Evolutionary conservation across 371 early-diverging fungal species (phyloP).

Genomic region (Mucor irregularis): DNA sequence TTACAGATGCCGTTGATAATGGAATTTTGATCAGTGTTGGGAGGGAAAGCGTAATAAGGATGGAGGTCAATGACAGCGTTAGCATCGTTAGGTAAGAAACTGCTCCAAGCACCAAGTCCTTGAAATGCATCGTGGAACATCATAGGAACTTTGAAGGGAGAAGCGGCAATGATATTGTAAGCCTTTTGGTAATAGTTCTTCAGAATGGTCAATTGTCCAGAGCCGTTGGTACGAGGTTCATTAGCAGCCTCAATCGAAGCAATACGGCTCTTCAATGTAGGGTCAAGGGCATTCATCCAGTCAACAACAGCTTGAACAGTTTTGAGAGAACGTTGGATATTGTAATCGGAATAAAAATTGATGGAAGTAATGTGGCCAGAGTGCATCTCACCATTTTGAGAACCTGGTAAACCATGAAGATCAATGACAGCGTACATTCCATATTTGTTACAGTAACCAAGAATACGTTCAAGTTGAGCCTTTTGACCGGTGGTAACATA

Average conservation of each 20-base stretch:
- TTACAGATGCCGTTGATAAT: slow-evolving; percentile 23
- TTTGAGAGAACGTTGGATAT: slow-evolving; percentile 24
- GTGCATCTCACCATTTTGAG: slow-evolving; percentile 58
- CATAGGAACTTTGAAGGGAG: slow-evolving; percentile 31
- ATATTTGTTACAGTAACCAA: slow-evolving; percentile 52
- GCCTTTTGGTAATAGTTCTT: slow-evolving; percentile 25
- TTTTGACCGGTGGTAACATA: slow-evolving; percentile 50
- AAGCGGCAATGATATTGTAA: slow-evolving; percentile 19
- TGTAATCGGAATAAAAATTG: slow-evolving; percentile 23
- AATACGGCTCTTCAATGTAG: slow-evolving; percentile 14
- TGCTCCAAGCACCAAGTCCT: slow-evolving; percentile 24
- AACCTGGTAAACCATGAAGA: slow-evolving; percentile 64
- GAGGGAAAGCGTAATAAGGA: slow-evolving; percentile 37
- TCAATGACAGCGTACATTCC: slow-evolving; percentile 63
- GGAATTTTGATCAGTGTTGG: background rate
- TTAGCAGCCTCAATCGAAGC: slow-evolving; percentile 30
- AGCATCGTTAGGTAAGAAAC: slow-evolving; percentile 27
- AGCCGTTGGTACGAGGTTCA: slow-evolving; percentile 19
- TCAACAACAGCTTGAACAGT: slow-evolving; percentile 30
- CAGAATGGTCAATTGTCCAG: slow-evolving; percentile 6
- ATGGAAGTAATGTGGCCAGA: slow-evolving; percentile 35
- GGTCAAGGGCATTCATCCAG: slow-evolving; percentile 30
- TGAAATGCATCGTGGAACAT: slow-evolving; percentile 37
- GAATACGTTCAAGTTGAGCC: slow-evolving; percentile 44
- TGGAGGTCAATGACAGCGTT: slow-evolving; percentile 38